Percentiles rank a stretch among this genome's conserved stretches.
These are phyloP conservation scores for Jackrogersella multiformis DNA, from an alignment of 495 filamentous ascomycete genomes.

Conservation along the genomic window DNA sequence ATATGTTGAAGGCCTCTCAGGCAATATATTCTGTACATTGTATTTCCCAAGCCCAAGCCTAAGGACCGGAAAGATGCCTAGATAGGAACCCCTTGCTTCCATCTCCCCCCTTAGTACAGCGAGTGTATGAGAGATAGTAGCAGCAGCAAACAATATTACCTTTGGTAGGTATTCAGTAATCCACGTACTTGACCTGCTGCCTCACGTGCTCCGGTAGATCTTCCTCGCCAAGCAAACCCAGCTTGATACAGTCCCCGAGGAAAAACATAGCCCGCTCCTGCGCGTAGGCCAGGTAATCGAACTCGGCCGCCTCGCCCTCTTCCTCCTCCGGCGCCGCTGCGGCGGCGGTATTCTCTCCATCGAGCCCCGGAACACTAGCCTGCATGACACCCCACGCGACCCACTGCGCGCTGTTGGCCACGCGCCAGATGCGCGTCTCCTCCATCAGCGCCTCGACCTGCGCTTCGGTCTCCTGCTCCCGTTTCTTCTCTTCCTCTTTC, in stretches of 20 bases:
- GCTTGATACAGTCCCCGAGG: constrained; percentile 82
- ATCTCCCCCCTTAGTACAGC: too few relatives aligned
- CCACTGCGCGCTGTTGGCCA: constrained; percentile 90
- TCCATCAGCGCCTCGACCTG: constrained; percentile 74
- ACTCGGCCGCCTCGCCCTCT: constrained; percentile 62
- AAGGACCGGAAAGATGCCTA: too few relatives aligned
- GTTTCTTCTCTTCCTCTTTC: constrained; percentile 66
- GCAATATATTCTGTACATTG: not conserved
- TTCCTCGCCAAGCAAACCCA: constrained; percentile 75
- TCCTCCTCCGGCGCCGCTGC: constrained; percentile 51
- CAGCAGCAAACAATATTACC: too few relatives aligned
- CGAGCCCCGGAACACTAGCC: constrained; percentile 76
- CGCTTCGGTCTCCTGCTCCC: constrained; percentile 67
- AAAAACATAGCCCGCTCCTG: constrained; percentile 92
- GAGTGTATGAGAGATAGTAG: too few relatives aligned
- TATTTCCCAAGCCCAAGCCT: too few relatives aligned
- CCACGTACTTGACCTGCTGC: constrained; percentile 67
- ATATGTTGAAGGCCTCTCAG: constrained; percentile 1
- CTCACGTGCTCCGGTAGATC: constrained; percentile 74
- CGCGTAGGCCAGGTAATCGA: constrained; percentile 92
- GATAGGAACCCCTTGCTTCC: too few relatives aligned
- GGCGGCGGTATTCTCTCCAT: constrained; percentile 22
- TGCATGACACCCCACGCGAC: constrained; percentile 96
- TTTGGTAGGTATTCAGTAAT: constrained; percentile 51
- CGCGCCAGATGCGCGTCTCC: constrained; percentile 84